Conservation (phyloP, 345 rosid genomes). For the Carallia brachiata region DNA sequence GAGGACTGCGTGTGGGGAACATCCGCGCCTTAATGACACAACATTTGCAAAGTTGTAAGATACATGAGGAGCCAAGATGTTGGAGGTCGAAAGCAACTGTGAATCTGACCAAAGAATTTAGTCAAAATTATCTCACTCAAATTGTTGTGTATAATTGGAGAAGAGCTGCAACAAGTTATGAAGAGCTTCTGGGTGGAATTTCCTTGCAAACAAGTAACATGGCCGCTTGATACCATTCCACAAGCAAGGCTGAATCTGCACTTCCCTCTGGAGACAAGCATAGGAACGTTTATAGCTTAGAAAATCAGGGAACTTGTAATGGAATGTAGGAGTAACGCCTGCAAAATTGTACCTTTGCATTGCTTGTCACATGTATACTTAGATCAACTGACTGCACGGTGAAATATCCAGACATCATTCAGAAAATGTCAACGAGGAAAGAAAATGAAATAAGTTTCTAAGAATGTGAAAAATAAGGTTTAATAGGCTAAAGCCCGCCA, state of each 20-base stretch:
- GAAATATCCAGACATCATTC: neutral
- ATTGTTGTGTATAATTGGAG: slow-evolving; percentile 66
- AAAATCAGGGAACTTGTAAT: neutral
- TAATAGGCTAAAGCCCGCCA: neutral
- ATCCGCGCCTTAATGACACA: slow-evolving; percentile 23
- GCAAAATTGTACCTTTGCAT: slow-evolving; percentile 55
- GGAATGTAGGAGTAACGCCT: neutral
- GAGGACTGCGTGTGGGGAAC: slow-evolving; percentile 16
- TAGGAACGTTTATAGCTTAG: neutral
- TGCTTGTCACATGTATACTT: slow-evolving; percentile 79
- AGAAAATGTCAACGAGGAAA: neutral
- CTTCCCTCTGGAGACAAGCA: slow-evolving; percentile 46
- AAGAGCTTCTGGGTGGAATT: slow-evolving; percentile 68
- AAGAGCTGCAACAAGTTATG: slow-evolving; percentile 68
- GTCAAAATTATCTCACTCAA: slow-evolving; percentile 49
- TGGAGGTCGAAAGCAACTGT: slow-evolving; percentile 14
- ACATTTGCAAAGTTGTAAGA: slow-evolving; percentile 38
- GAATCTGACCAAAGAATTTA: slow-evolving; percentile 44
- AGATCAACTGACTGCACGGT: slow-evolving; percentile 64
- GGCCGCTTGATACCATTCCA: slow-evolving; percentile 98
- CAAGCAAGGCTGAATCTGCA: slow-evolving; percentile 57
- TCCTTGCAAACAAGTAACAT: slow-evolving; percentile 92
- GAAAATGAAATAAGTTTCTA: too few species aligned
- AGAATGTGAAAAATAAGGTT: neutral
- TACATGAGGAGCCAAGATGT: slow-evolving; percentile 11